Conservation (phyloP, 2,329 filamentous ascomycete genomes). For the Pseudogymnoascus pannorum region DNA sequence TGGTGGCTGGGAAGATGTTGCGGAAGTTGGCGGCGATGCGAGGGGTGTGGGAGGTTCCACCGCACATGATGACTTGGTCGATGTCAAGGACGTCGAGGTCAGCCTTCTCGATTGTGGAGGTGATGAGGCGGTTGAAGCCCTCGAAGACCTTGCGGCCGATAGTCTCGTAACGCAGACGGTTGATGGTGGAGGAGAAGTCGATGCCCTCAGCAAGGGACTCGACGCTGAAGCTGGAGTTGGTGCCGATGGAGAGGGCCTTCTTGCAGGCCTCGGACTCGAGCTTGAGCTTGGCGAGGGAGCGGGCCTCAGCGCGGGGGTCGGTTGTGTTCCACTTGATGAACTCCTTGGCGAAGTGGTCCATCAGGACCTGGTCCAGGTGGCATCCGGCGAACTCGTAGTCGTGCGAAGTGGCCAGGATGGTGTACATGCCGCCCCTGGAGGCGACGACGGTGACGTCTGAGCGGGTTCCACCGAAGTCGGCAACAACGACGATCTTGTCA, state of each 20-base stretch:
- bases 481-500: constrained; percentile 88
- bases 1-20: constrained; percentile 72
- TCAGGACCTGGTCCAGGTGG: constrained; percentile 80
- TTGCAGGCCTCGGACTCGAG: constrained; percentile 86
- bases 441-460: constrained; percentile 88
- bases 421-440: constrained; percentile 93
- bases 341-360: constrained; percentile 97
- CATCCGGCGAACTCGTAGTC: constrained; percentile 90
- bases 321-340: constrained; percentile 89
- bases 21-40: constrained; percentile 79
- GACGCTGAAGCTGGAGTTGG: constrained; percentile 84
- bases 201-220: constrained; percentile 84
- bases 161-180: constrained; percentile 88
- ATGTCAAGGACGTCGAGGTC: constrained; percentile 86
- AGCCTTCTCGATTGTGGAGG: constrained; percentile 84
- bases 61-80: constrained; percentile 88
- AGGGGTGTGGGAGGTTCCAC: constrained; percentile 87
- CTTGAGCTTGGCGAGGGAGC: constrained; percentile 84
- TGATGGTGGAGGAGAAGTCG: constrained; percentile 88
- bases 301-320: constrained; percentile 75
- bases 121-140: constrained; percentile 78
- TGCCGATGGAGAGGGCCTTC: constrained; percentile 82
- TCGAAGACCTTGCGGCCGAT: constrained; percentile 79
- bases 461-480: constrained; percentile 85
- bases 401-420: constrained; percentile 83